These are phyloP conservation scores for Draba incana DNA, from an alignment of 345 rosid species.

Conservation along the genomic window DNA sequence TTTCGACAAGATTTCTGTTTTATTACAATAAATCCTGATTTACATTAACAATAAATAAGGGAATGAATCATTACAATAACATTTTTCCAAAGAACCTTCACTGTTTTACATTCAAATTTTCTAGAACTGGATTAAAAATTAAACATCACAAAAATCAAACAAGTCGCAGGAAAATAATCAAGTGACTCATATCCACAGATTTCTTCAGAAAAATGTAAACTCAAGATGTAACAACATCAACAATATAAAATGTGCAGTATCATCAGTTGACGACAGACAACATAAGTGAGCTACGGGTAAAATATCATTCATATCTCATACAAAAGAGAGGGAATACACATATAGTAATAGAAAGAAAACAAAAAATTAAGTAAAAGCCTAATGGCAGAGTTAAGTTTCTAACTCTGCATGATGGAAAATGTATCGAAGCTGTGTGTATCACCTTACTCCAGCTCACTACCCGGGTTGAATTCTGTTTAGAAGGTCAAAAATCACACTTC, in stretches of 20 bases:
- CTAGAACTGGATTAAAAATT: conserved; percentile 15
- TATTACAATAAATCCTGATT: conserved; percentile 25
- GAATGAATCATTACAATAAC: conserved; percentile 32
- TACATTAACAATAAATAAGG: too few relatives aligned
- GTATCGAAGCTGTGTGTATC: conserved; percentile 43
- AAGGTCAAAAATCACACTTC: conserved; percentile 34
- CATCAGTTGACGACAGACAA: not conserved
- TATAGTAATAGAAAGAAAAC: conserved; percentile 7
- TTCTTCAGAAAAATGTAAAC: not conserved
- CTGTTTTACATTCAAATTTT: conserved; percentile 19
- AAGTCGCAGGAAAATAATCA: conserved; percentile 7
- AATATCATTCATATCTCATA: conserved; percentile 37
- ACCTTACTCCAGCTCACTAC: conserved; percentile 45
- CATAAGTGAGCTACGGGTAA: conserved; percentile 19
- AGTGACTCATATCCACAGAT: conserved; percentile 20
- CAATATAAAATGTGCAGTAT: conserved; percentile 21
- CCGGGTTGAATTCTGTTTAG: conserved; percentile 42
- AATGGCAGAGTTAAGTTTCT: conserved; percentile 41
- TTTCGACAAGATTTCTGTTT: conserved; percentile 21
- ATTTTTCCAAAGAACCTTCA: conserved; percentile 13
- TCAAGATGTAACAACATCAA: conserved; percentile 21
- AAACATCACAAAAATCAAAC: conserved; percentile 21
- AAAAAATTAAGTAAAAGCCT: conserved; percentile 28
- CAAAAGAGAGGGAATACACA: conserved; percentile 31
- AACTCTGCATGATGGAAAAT: conserved; percentile 45